A percentile compares a stretch with the other conserved stretches of the same genome.
phyloP scores from a whole-genome alignment of 2,329 filamentous ascomycete genomes.

The Epichloe gansuensis region DNA sequence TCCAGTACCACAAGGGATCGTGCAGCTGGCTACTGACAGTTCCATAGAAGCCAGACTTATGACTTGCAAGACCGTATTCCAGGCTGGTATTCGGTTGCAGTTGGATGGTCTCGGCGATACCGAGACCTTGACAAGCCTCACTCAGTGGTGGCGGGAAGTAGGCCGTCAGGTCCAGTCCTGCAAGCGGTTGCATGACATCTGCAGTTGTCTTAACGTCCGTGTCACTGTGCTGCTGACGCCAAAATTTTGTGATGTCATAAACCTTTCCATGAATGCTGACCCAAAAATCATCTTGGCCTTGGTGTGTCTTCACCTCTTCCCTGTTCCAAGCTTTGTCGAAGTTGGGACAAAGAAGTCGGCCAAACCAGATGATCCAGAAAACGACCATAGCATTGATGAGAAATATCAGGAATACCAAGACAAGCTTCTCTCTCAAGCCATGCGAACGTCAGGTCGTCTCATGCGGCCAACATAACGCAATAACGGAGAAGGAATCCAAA shows the following conservation, averaged over 20 bases:
- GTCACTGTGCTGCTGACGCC: slow-evolving; percentile 74
- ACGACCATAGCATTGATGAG: slow-evolving; percentile 71
- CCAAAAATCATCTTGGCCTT: slow-evolving; percentile 65
- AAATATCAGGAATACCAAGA: slow-evolving; percentile 68
- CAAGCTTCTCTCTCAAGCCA: slow-evolving; percentile 94
- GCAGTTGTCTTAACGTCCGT: slow-evolving; percentile 45
- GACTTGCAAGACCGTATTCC: slow-evolving; percentile 42
- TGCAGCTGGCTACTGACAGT: slow-evolving; percentile 46
- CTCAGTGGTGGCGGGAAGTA: slow-evolving; percentile 76
- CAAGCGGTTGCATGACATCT: slow-evolving; percentile 62
- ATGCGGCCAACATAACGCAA: slow-evolving; percentile 80
- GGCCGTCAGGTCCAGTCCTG: slow-evolving; percentile 65
- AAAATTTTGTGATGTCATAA: slow-evolving; percentile 88
- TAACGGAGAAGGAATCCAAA: slow-evolving; percentile 85
- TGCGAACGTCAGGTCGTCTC: slow-evolving; percentile 91
- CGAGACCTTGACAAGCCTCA: slow-evolving; percentile 62
- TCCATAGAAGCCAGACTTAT: slow-evolving; percentile 56
- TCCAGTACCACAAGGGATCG: slow-evolving; percentile 63
- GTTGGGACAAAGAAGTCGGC: slow-evolving; percentile 77
- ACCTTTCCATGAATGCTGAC: slow-evolving; percentile 81
- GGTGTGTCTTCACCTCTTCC: slow-evolving; percentile 57
- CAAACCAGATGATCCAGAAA: slow-evolving; percentile 88
- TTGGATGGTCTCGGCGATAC: slow-evolving; percentile 40
- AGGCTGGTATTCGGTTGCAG: slow-evolving; percentile 56
- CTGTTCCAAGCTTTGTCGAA: slow-evolving; percentile 78